Evolutionary conservation across 176 grass and related monocot genomes (phyloP).

Genomic region (Rhipidocladum racemiflorum): DNA sequence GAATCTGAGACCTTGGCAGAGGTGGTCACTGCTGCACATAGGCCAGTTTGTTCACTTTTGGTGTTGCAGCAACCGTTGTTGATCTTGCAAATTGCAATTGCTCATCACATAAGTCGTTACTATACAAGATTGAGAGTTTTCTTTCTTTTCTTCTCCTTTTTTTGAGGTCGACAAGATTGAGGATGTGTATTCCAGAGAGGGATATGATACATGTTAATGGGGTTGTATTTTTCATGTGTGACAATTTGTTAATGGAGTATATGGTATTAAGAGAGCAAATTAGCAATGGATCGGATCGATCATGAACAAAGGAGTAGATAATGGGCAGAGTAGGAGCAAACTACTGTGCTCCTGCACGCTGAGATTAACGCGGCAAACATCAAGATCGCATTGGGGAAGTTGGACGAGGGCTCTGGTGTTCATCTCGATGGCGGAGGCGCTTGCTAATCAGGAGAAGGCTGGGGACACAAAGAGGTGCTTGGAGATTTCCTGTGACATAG

Average conservation of each 20-base stretch:
- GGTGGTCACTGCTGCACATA: not conserved
- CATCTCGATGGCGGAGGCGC: conserved; percentile 78
- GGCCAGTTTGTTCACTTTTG: too few relatives aligned
- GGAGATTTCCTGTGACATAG: conserved; percentile 56
- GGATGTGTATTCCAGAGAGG: conserved; percentile 22
- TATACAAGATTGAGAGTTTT: not conserved
- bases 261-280: not conserved
- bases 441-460: conserved; percentile 63
- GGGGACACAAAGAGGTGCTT: conserved; percentile 77
- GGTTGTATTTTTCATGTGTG: not conserved
- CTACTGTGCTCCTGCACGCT: conserved; percentile 23
- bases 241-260: not conserved
- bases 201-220: conserved; percentile 1
- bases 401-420: conserved; percentile 67
- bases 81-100: not conserved
- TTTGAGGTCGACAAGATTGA: not conserved
- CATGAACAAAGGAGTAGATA: not conserved
- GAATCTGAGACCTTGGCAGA: not conserved
- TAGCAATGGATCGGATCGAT: not conserved
- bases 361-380: conserved; percentile 81
- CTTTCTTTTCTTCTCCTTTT: too few relatives aligned
- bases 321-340: not conserved
- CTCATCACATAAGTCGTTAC: not conserved
- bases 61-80: not conserved
- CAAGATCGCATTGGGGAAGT: conserved; percentile 74